Conservation (phyloP, 2,329 filamentous ascomycete species). For the Clonostachys rhizophaga region DNA sequence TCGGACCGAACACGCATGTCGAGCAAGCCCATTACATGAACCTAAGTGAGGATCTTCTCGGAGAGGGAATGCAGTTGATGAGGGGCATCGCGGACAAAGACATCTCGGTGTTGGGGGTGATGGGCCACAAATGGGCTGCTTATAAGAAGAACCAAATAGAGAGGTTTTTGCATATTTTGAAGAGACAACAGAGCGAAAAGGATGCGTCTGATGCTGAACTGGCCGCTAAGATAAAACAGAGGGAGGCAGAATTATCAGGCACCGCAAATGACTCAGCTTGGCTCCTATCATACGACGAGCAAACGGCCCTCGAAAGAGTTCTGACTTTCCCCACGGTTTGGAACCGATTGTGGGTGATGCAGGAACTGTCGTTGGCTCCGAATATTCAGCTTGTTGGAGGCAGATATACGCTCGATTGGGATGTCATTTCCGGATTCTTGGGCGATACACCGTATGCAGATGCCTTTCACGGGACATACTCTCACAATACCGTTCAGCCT, state of each 20-base stretch:
- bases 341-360: not conserved
- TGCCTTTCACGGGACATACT: not conserved
- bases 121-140: not conserved
- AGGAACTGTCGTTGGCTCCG: not conserved
- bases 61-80: not conserved
- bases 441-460: conserved; percentile 1
- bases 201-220: not conserved
- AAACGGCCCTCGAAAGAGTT: not conserved
- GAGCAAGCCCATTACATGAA: not conserved
- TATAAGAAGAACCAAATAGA: no score
- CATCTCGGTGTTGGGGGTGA: not conserved
- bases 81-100: not conserved
- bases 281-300: not conserved
- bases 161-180: no score
- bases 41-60: not conserved
- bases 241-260: not conserved
- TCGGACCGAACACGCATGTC: not conserved
- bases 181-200: not conserved
- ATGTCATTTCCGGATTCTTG: not conserved
- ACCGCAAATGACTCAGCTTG: not conserved
- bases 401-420: conserved; percentile 1
- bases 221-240: not conserved
- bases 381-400: conserved; percentile 2
- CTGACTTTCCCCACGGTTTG: not conserved
- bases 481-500: not conserved